phyloP scores from a whole-genome alignment of 2,329 filamentous ascomycete genomes.

The Botrytis pseudocinerea region DNA sequence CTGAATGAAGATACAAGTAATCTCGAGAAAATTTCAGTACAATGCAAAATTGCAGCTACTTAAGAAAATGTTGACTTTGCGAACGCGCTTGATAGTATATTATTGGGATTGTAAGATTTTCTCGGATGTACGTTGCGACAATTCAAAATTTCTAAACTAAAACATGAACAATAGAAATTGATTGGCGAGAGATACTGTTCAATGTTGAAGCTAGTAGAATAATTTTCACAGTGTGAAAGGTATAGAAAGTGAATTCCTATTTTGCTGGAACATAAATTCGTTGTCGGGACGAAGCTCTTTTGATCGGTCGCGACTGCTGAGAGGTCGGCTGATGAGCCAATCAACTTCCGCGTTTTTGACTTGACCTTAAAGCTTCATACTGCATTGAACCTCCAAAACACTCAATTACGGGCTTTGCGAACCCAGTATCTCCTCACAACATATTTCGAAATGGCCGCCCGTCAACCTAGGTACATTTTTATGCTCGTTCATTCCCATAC shows the following conservation, averaged over 20 bases:
- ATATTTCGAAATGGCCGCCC: slow-evolving; percentile 38
- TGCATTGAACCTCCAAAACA: slow-evolving; percentile 30
- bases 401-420: slow-evolving; percentile 42
- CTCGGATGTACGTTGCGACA: background rate
- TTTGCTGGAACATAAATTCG: slow-evolving; percentile 14
- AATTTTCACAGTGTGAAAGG: slow-evolving; percentile 3
- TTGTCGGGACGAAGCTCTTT: slow-evolving; percentile 29
- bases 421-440: slow-evolving; percentile 26
- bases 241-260: slow-evolving; percentile 10
- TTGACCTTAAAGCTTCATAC: slow-evolving; percentile 38
- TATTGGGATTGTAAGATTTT: background rate
- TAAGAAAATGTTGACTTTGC: slow-evolving; percentile 6
- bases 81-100: slow-evolving; percentile 21
- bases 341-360: slow-evolving; percentile 33
- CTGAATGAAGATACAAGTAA: background rate
- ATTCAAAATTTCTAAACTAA: background rate
- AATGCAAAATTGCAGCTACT: slow-evolving; percentile 17
- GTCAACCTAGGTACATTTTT: slow-evolving; percentile 35
- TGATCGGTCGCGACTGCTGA: slow-evolving; percentile 23
- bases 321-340: slow-evolving; percentile 33
- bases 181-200: background rate
- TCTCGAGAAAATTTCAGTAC: background rate
- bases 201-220: background rate
- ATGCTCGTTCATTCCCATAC: background rate
- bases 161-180: background rate